Percentiles rank a stretch among this genome's conserved stretches.
Evolutionary conservation across 1,284 basidiomycete genomes (phyloP).

Genomic region (Tilletia setariae): DNA sequence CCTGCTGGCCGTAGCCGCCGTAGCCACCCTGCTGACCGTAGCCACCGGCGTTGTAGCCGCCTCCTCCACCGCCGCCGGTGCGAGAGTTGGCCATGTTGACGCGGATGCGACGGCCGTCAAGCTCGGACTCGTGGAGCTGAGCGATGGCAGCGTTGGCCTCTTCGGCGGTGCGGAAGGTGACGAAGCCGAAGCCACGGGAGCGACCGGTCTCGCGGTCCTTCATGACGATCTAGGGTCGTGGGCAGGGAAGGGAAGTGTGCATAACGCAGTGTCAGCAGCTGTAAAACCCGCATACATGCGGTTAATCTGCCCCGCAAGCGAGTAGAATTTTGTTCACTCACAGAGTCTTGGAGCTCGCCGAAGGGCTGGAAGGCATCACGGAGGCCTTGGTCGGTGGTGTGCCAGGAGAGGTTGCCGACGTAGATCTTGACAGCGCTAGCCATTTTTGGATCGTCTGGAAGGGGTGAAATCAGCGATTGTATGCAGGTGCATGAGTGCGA

Average conservation of each 20-base stretch:
- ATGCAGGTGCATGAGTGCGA: constrained; percentile 27
- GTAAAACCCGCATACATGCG: background rate
- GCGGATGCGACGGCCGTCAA: constrained; percentile 83
- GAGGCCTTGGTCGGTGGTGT: constrained; percentile 53
- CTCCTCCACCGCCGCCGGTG: constrained; percentile 45
- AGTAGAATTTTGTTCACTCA: background rate
- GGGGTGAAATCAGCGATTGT: background rate
- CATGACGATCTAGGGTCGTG: constrained; percentile 66
- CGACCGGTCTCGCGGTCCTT: constrained; percentile 94
- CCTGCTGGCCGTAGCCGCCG: constrained; percentile 28
- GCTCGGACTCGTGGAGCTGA: constrained; percentile 81
- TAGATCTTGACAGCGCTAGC: constrained; percentile 53
- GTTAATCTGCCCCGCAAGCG: background rate
- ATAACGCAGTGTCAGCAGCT: background rate
- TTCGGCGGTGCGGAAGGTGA: constrained; percentile 57
- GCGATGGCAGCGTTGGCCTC: constrained; percentile 79
- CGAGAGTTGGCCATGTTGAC: constrained; percentile 93
- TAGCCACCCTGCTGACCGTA: constrained; percentile 47
- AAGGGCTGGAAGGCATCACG: constrained; percentile 51
- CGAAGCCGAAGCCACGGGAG: constrained; percentile 87
- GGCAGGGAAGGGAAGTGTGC: background rate
- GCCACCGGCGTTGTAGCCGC: constrained; percentile 37
- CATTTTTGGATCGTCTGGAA: constrained; percentile 3
- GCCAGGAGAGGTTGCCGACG: constrained; percentile 55
- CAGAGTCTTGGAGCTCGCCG: constrained; percentile 48